A percentile compares a stretch with the other conserved stretches of the same genome.
These are phyloP conservation scores for Yamadazyma friedrichii DNA, from an alignment of 1,139 yeast genomes.

Conservation along the genomic window DNA sequence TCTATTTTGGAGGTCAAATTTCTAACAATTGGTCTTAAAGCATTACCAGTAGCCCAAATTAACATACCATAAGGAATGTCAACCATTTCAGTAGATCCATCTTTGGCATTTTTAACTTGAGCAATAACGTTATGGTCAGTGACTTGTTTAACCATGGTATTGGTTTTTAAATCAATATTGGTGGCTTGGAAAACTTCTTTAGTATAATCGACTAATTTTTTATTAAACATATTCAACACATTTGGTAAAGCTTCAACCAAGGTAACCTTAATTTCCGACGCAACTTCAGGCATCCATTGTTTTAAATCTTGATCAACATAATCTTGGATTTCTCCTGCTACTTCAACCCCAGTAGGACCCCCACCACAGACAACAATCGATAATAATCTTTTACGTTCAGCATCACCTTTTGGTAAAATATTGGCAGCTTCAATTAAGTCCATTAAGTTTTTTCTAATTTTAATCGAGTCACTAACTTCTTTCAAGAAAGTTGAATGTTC, in stretches of 20 bases:
- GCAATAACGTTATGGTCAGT: slow-evolving; percentile 67
- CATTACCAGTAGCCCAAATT: slow-evolving; percentile 98
- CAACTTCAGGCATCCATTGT: slow-evolving; percentile 86
- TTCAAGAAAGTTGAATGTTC: slow-evolving; percentile 84
- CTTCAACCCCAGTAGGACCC: slow-evolving; percentile 97
- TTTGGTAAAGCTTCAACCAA: slow-evolving; percentile 90
- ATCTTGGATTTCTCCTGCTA: slow-evolving; percentile 93
- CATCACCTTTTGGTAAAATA: slow-evolving; percentile 68
- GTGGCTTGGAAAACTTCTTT: slow-evolving; percentile 78
- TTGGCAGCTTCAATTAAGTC: slow-evolving; percentile 78
- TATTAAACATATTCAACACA: slow-evolving; percentile 84
- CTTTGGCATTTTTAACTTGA: slow-evolving; percentile 60
- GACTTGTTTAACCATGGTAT: slow-evolving; percentile 87
- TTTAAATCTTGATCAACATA: slow-evolving; percentile 87
- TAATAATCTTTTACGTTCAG: slow-evolving; percentile 76
- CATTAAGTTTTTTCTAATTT: slow-evolving; percentile 74
- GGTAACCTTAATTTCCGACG: slow-evolving; percentile 76
- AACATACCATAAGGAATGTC: slow-evolving; percentile 83
- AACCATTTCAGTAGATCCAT: slow-evolving; percentile 54
- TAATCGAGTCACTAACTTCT: slow-evolving; percentile 80
- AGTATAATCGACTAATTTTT: slow-evolving; percentile 81
- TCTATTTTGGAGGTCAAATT: slow-evolving; percentile 68
- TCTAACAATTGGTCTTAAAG: slow-evolving; percentile 75
- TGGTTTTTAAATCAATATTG: slow-evolving; percentile 72
- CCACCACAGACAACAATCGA: slow-evolving; percentile 91